Evolutionary conservation across 2,329 filamentous ascomycete species (phyloP), one percentile per base, ranked within the genome.

Genomic region (Trichothecium roseum): DNA sequence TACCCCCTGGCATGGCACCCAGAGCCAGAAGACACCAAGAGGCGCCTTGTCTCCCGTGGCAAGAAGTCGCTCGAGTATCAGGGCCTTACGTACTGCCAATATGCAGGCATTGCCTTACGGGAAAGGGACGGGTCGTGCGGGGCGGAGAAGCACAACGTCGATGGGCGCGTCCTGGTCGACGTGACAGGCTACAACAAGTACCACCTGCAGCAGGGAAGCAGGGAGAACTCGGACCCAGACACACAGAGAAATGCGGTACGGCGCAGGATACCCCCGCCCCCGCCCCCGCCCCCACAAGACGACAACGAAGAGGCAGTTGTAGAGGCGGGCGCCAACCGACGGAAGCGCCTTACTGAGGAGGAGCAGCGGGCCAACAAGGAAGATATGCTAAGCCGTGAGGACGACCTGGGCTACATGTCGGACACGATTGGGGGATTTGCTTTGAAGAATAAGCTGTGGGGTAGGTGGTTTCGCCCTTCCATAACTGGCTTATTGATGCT

Each of bases 131-230:
- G 37, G 10, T 40, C 39, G 18, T 38, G 27, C 27, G 38, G 36
- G 3, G 36, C 41, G 24, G 61, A 66, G 40, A 52, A 54, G 16
- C 44, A 48, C 33, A 60, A 60, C 28, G 38, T 36, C 26, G 29
- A 33, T 17, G 36, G 36, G 13, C 36, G 36, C 20, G 26, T 38
- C 15, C 36, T 38, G 16, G 30, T 38, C 14, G 62, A 67, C 29
- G 53, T 60, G 5, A 42, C 53, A 7, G 62, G 64, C 6, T 64
- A 59, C 46, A 60, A 62, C 40, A 64, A 61, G 43, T 56, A 63
- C 40, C 51, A 62, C 24, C 47, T 57, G 3, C 45, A 53, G 0
- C 49, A 53, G 41, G 58, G 55, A 8, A 52, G 50, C 32, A 52
- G 58, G 9, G 60, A 63, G 40, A 48, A 44, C 13, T 51, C 49